These are phyloP conservation scores for carrot (Daucus carota) DNA, from an alignment of 129 eudicot species.

Conservation along the genomic window DNA sequence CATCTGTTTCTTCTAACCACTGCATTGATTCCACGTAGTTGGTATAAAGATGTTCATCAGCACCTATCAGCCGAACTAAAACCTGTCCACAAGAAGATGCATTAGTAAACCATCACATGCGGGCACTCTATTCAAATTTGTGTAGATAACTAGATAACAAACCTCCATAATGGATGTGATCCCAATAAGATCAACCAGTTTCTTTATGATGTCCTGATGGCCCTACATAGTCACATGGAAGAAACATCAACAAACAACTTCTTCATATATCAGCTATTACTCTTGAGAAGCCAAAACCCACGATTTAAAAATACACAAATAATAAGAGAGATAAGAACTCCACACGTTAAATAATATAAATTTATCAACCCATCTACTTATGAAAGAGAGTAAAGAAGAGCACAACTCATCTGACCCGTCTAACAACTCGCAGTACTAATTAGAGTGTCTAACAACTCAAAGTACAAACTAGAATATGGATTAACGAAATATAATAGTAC, in stretches of 20 bases:
- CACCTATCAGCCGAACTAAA: constrained; percentile 85
- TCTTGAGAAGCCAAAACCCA: not conserved
- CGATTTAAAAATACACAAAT: not conserved
- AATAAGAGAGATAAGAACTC: not conserved
- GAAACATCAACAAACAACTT: constrained; percentile 3
- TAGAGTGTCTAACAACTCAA: no score
- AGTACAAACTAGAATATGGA: not conserved
- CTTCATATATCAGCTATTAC: not conserved
- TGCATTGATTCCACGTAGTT: constrained; percentile 61
- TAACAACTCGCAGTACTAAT: not conserved
- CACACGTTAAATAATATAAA: not conserved
- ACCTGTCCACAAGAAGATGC: constrained; percentile 44
- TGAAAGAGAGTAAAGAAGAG: not conserved
- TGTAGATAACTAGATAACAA: constrained; percentile 11
- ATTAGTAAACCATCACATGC: constrained; percentile 16
- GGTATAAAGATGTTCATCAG: constrained; percentile 86
- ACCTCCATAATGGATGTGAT: constrained; percentile 99
- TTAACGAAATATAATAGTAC: not conserved
- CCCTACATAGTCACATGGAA: constrained; percentile 32
- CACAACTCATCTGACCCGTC: not conserved
- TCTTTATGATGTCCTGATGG: constrained; percentile 67
- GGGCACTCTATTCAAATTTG: not conserved
- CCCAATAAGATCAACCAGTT: constrained; percentile 84
- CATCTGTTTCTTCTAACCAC: constrained; percentile 86
- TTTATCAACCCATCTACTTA: not conserved